A percentile compares a stretch with the other conserved stretches of the same genome.
Conservation (phyloP, 2,329 filamentous ascomycete species). For the Xylariaceae sp. region DNA sequence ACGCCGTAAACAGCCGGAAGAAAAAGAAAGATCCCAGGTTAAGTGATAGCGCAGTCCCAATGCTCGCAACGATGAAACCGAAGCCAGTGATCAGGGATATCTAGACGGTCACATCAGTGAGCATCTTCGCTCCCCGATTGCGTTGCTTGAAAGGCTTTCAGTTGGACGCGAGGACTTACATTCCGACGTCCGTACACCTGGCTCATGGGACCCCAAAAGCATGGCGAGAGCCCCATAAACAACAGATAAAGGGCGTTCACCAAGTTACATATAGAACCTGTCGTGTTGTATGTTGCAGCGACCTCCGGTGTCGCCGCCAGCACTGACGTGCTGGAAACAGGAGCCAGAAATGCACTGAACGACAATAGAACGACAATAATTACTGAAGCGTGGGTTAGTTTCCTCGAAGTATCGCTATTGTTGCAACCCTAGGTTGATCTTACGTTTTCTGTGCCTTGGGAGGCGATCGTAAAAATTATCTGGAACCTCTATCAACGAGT, state of each 20-base stretch:
- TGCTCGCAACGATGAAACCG: conserved; percentile 66
- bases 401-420: background rate
- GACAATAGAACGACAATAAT: conserved; percentile 68
- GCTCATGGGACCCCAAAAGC: conserved; percentile 71
- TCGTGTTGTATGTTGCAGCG: conserved; percentile 61
- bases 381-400: conserved; percentile 20
- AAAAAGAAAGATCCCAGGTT: conserved; percentile 70
- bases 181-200: conserved; percentile 60
- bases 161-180: conserved; percentile 39
- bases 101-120: conserved; percentile 31
- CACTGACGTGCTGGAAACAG: conserved; percentile 71
- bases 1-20: conserved; percentile 71
- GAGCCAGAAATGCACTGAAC: conserved; percentile 73
- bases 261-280: conserved; percentile 67
- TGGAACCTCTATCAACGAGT: conserved; percentile 38
- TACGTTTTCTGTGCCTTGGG: conserved; percentile 56
- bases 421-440: background rate
- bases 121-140: background rate
- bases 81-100: conserved; percentile 58
- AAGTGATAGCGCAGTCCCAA: conserved; percentile 69
- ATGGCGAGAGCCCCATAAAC: conserved; percentile 68
- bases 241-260: conserved; percentile 70
- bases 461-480: conserved; percentile 66
- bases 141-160: background rate
- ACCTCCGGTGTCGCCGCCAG: conserved; percentile 74